These are phyloP conservation scores for Encephalitozoon romaleae DNA, from an alignment of 371 early-diverging fungal genomes.

Conservation along the genomic window DNA sequence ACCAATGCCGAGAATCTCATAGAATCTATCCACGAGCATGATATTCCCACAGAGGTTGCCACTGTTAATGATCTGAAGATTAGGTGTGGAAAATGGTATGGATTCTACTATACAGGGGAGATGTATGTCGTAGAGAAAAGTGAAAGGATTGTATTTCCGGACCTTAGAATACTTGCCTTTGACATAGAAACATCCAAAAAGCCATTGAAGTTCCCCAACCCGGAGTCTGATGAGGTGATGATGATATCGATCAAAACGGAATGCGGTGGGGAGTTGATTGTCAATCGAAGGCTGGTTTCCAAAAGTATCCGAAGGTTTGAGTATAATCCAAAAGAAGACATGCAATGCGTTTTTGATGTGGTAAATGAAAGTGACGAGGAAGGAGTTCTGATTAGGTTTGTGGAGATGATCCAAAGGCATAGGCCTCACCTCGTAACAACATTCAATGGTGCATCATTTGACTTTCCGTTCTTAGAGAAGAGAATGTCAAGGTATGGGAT, in stretches of 20 bases:
- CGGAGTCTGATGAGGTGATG: constrained; percentile 81
- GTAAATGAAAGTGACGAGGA: constrained; percentile 85
- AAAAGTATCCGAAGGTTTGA: constrained; percentile 92
- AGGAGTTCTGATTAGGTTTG: constrained; percentile 72
- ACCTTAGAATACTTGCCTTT: constrained; percentile 85
- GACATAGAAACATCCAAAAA: constrained; percentile 97
- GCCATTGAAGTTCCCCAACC: constrained; percentile 93
- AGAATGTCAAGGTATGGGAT: constrained; percentile 60
- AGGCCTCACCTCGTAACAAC: constrained; percentile 85
- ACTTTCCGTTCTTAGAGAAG: constrained; percentile 93
- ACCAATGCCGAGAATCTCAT: neutral
- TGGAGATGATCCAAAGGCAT: constrained; percentile 74
- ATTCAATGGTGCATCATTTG: constrained; percentile 98
- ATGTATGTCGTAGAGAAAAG: constrained; percentile 19
- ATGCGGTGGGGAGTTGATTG: constrained; percentile 78
- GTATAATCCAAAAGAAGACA: constrained; percentile 84
- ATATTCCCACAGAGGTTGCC: constrained; percentile 47
- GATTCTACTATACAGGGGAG: constrained; percentile 46
- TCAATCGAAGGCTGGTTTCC: constrained; percentile 86
- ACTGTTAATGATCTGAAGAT: constrained; percentile 34
- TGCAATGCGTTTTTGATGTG: constrained; percentile 81
- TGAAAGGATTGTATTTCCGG: constrained; percentile 66
- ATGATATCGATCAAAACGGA: constrained; percentile 77
- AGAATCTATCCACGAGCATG: constrained; percentile 53
- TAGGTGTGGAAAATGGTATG: constrained; percentile 59